phyloP scores from a whole-genome alignment of 768 basidiomycete species.

The Boletus subcaerulescens region DNA sequence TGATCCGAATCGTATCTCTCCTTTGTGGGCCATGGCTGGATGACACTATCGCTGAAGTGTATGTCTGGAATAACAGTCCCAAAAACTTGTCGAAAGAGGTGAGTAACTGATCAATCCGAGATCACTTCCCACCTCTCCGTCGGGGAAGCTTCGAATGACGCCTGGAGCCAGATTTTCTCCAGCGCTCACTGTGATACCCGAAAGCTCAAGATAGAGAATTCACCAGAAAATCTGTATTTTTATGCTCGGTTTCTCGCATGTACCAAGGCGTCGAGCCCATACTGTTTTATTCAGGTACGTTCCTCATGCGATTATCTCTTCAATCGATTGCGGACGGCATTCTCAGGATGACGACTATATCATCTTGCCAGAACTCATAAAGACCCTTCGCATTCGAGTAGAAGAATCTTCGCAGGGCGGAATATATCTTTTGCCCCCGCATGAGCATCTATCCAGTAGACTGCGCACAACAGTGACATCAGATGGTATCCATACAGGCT shows the following conservation, averaged over 20 bases:
- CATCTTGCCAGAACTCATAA: slow-evolving; percentile 54
- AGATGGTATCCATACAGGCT: slow-evolving; percentile 46
- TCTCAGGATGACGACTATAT: slow-evolving; percentile 68
- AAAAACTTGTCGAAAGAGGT: slow-evolving; percentile 42
- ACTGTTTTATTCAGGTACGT: slow-evolving; percentile 62
- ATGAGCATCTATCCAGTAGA: slow-evolving; percentile 56
- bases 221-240: slow-evolving; percentile 55
- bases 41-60: slow-evolving; percentile 44
- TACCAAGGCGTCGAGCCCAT: slow-evolving; percentile 44
- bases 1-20: slow-evolving; percentile 49
- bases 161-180: slow-evolving; percentile 38
- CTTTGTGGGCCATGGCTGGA: slow-evolving; percentile 49
- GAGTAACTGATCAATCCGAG: slow-evolving; percentile 18
- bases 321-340: slow-evolving; percentile 1
- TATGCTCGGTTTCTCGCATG: slow-evolving; percentile 62
- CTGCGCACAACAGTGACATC: slow-evolving; percentile 42
- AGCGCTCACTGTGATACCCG: slow-evolving; percentile 39
- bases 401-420: slow-evolving; percentile 21
- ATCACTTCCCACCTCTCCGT: neutral
- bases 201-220: slow-evolving; percentile 55
- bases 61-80: slow-evolving; percentile 66
- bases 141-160: neutral
- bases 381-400: slow-evolving; percentile 44
- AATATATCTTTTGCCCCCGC: slow-evolving; percentile 57
- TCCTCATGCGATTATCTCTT: neutral